Evolutionary conservation across 1,284 basidiomycete genomes (phyloP), one percentile per base, ranked within the genome.

Genomic region (Sphaerobolus stellatus): DNA sequence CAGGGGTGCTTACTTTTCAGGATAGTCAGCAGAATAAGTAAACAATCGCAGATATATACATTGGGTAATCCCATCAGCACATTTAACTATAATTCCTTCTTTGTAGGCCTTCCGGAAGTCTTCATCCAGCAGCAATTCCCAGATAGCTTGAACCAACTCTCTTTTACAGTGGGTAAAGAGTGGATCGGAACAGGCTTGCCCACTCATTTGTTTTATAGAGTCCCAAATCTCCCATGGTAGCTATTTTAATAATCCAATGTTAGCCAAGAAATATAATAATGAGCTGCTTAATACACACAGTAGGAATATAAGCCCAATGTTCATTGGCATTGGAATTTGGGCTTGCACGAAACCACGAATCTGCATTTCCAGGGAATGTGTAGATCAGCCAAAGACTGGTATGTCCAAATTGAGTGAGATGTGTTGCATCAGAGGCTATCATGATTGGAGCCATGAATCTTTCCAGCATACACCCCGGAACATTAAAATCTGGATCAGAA

Each of bases 11-110:
- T 43, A 68, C 66, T 66, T 68, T 53, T 68, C 65, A 27, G 64
- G 66, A 46, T 68, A 68, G 48, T 68, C 66, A 1, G 63, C 59
- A 3, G 64, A 66, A 45, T 66, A 67, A 2, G 62, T 62, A 25
- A 67, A 54, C 8, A 68, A 20, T 43, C 40, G 18, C 8, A 18
- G 40, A 18, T 20, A 43, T 20, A 43, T 24, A 6, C n/a, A 6
- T 43, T 18, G 40, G 7, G 7, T 8, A 43, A 43, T 43, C n/a
- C 40, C 40, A 18, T 43, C 40, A 8, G 40, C 18, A 43, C 40
- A 43, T 8, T 20, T 9, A 6, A 43, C n/a, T 8, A 43, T 18
- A 43, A 43, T 43, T 18, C 40, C 40, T 8, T 43, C n/a, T 43
- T 43, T 43, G n/a, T 43, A 43, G n/a, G 61, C 59, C 5, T 59